Base-by-base conservation (phyloP, 1,139 yeast genomes). In the Sugiyamaella japonica region DNA sequence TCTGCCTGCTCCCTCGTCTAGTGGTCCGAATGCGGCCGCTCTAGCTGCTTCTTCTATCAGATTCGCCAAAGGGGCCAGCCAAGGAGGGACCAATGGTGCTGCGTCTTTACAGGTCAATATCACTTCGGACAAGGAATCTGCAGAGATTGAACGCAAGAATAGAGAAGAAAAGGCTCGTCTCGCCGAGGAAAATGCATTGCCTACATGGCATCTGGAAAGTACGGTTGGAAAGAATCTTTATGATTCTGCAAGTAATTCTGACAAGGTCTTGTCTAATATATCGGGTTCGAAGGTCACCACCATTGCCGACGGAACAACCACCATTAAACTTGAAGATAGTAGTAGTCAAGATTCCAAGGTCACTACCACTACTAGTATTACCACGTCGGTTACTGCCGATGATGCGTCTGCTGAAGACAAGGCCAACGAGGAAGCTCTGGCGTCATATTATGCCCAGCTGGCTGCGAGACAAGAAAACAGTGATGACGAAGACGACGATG, bases 201-300 rank as follows among this genome's bases (percentile, higher is more conserved):
- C 99, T 9, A 85, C 95, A 23, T 93, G 99, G 99, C 97, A 93
- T 69, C 81, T 86, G 61, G 85, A 85, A 62, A 84, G 95, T 65
- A 90, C 99, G 0, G 95, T 93, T 60, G 97, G 96, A 43, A 75
- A 80, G 52, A 47, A 64, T 5, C 56, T 66, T 44, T 55, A 54
- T 47, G 88, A 86, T 48, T 79, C 76, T 12, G 51, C 50, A 20
- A 55, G 61, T 34, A 13, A 5, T 63, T 83, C 80, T 57, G 57
- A 48, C 1, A 57, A 48, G 23, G 15, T 40, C 4, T n/a, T 31
- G 13, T 32, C 48, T 31, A 34, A 20, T 17, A 2, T 20, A 20
- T 20, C 25, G 6, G 25, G 25, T 20, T 20, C 25, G 6, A 6
- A 3, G 25, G n/a, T n/a, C n/a, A n/a, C n/a, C n/a, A n/a, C n/a